Evolutionary conservation across 2,329 filamentous ascomycete genomes (phyloP).

Genomic region (Hypoxylon sp.): DNA sequence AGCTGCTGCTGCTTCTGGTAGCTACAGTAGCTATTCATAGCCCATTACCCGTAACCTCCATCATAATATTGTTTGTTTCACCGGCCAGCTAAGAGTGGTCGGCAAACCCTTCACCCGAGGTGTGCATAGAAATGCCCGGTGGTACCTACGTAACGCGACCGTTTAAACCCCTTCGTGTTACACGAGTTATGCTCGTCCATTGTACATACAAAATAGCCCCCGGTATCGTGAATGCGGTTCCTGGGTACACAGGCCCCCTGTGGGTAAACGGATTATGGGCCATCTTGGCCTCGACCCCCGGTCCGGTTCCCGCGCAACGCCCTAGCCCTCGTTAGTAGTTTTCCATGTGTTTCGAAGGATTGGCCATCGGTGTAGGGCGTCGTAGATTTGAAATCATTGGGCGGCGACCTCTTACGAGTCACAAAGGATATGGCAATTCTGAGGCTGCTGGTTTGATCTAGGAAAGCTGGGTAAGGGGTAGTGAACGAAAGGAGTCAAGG

Average conservation of each 20-base stretch:
- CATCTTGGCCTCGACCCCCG: slow-evolving; percentile 45
- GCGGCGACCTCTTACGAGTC: slow-evolving; percentile 15
- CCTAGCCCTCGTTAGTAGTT: slow-evolving; percentile 41
- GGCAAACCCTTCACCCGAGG: slow-evolving; percentile 31
- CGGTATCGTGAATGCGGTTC: slow-evolving; percentile 28
- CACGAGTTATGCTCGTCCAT: slow-evolving; percentile 21
- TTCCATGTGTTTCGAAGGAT: slow-evolving; percentile 46
- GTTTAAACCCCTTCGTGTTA: slow-evolving; percentile 23
- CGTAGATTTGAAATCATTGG: slow-evolving; percentile 31
- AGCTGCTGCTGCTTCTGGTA: neutral
- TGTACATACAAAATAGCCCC: slow-evolving; percentile 20
- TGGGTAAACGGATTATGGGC: slow-evolving; percentile 38
- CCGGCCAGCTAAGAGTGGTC: slow-evolving; percentile 26
- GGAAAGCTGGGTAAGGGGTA: slow-evolving; percentile 23
- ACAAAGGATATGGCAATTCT: slow-evolving; percentile 11
- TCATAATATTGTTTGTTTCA: slow-evolving; percentile 18
- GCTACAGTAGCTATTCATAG: neutral
- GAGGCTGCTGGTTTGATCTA: slow-evolving; percentile 29
- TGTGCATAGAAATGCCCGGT: slow-evolving; percentile 33
- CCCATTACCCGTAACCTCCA: slow-evolving; percentile 14
- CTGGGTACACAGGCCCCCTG: slow-evolving; percentile 36
- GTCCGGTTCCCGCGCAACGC: slow-evolving; percentile 46
- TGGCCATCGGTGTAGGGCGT: slow-evolving; percentile 31
- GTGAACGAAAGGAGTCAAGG: slow-evolving; percentile 2
- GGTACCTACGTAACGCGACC: slow-evolving; percentile 12